Base-by-base conservation (phyloP, 352 stramenopile species). In the Phytophthora colocasiae region DNA sequence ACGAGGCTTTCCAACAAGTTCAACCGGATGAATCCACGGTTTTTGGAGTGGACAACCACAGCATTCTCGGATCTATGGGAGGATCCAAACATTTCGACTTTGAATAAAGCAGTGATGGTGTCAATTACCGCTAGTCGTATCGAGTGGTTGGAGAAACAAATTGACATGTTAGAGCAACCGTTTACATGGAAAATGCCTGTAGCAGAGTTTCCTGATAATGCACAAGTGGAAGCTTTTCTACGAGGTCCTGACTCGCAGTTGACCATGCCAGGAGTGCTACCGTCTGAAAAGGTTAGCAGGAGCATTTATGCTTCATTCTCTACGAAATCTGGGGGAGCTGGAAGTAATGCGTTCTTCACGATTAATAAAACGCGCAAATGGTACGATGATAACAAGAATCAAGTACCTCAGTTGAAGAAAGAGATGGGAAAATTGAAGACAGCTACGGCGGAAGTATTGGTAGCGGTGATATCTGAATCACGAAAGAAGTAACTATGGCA, bases 151-250 rank as follows among this genome's bases (percentile, higher is more conserved):
- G 27, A 48, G 6, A 43, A 32, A 22, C 62, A 65, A 31, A 58
- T 65, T 24, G 31, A 11, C 6, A 12, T 22, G 11, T 38, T 70
- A 14, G 62, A 44, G 9, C 63, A 64, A 31, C 54, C 62, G 4
- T 70, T 65, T 17, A 64, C 54, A 17, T 70, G 62, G 62, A n/a
- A 58, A 38, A 65, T 70, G 62, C 54, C 54, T 31, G 31, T 36
- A 14, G 54, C 62, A 2, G 40, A 41, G 2, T 56, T 60, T 27
- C 47, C 39, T 11, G 58, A 59, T 2, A 47, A 54, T 11, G 32
- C 6, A 4, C 6, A 63, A 10, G 32, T 70, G n/a, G 5, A 70
- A 45, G 29, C n/a, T 10, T 65, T 65, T 56, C 24, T 70, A 4
- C 47, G 32, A 8, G 41, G 67, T 22, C 27, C 48, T 1, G 11